These are phyloP conservation scores for Fusarium abutilonis DNA, from an alignment of 2,329 filamentous ascomycete genomes.

Conservation along the genomic window DNA sequence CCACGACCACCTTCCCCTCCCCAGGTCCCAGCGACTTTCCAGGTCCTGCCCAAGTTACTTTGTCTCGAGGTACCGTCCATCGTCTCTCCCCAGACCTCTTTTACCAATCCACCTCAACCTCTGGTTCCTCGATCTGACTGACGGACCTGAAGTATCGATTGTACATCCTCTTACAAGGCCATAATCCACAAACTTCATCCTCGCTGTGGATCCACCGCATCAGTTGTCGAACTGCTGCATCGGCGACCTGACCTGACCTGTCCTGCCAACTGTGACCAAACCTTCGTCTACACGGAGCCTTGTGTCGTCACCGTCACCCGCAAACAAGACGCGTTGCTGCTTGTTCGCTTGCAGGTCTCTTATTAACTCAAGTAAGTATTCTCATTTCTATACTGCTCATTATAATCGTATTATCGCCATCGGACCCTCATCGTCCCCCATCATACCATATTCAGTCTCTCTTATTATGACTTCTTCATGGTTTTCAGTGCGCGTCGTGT, in stretches of 20 bases:
- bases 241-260: background rate
- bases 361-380: slow-evolving; percentile 27
- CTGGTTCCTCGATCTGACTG: slow-evolving; percentile 27
- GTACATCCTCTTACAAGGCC: slow-evolving; percentile 34
- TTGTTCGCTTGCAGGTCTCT: slow-evolving; percentile 21
- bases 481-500: slow-evolving; percentile 24
- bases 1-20: slow-evolving; percentile 48
- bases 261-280: slow-evolving; percentile 18
- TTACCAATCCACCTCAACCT: slow-evolving; percentile 38
- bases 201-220: slow-evolving; percentile 43
- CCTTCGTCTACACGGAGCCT: slow-evolving; percentile 17
- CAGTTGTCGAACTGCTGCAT: slow-evolving; percentile 24
- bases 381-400: slow-evolving; percentile 9
- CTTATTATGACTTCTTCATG: slow-evolving; percentile 9
- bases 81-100: slow-evolving; percentile 43
- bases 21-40: slow-evolving; percentile 47
- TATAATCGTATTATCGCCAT: background rate
- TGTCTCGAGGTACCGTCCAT: slow-evolving; percentile 52
- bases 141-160: slow-evolving; percentile 35
- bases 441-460: background rate
- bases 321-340: slow-evolving; percentile 34
- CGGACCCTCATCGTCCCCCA: background rate
- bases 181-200: slow-evolving; percentile 25
- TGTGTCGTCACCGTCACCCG: slow-evolving; percentile 36
- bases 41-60: slow-evolving; percentile 54